Evolutionary conservation across 495 filamentous ascomycete genomes (phyloP).

Genomic region (Penicillium maclennaniae): DNA sequence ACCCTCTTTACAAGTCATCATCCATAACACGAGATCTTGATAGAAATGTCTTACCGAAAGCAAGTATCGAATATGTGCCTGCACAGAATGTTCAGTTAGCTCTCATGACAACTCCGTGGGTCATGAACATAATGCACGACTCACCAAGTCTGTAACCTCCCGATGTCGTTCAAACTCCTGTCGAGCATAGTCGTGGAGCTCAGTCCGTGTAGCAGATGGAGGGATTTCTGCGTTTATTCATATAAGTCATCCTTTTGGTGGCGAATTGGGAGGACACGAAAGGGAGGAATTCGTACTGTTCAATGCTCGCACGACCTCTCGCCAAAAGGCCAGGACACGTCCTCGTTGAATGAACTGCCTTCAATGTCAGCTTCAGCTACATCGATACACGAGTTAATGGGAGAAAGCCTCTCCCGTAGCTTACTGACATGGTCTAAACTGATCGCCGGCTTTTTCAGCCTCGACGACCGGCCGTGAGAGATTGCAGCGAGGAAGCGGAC

Average conservation of each 20-base stretch:
- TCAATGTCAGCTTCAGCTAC: not conserved
- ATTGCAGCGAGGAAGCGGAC: slow-evolving; percentile 29
- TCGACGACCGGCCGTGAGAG: slow-evolving; percentile 28
- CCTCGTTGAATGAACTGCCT: slow-evolving; percentile 42
- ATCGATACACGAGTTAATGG: not conserved
- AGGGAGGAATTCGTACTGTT: slow-evolving; percentile 26
- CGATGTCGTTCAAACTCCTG: slow-evolving; percentile 73
- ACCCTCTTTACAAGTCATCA: too few species aligned
- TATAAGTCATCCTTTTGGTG: slow-evolving; percentile 1
- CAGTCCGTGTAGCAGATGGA: slow-evolving; percentile 49
- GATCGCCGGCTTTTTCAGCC: slow-evolving; percentile 37
- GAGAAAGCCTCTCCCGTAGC: not conserved
- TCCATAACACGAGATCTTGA: not conserved
- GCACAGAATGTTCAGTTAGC: slow-evolving; percentile 13
- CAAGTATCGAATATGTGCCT: slow-evolving; percentile 57
- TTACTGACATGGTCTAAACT: slow-evolving; percentile 42
- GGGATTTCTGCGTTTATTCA: slow-evolving; percentile 33
- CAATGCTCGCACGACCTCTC: slow-evolving; percentile 37
- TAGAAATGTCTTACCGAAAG: slow-evolving; percentile 40
- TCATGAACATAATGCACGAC: slow-evolving; percentile 18
- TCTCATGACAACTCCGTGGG: not conserved
- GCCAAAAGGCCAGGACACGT: slow-evolving; percentile 37
- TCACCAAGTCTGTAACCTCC: slow-evolving; percentile 64
- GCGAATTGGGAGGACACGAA: not conserved
- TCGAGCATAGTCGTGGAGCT: slow-evolving; percentile 68